Evolutionary conservation across 2,329 filamentous ascomycete species (phyloP), one percentile per base, ranked within the genome.

Genomic region (Penicillium polonicum): DNA sequence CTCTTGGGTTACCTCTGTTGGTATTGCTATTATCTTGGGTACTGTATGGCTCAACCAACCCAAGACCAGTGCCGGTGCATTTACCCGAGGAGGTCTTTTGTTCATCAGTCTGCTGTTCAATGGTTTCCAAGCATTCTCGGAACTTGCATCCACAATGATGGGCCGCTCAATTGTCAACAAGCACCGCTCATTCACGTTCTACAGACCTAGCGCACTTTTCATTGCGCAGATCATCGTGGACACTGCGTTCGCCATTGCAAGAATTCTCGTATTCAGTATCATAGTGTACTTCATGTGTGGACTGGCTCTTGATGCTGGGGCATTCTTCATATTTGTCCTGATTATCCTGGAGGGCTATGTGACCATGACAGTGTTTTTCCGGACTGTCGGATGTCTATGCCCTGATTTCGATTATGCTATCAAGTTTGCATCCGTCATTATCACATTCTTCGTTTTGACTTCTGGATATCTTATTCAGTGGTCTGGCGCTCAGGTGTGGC

Each of bases 391-490:
- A 7, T 91, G 87, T 59, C 59, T 90, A 13, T 91, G 88, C 58
- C 88, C 89, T 0, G 89, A 91, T 67, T 95, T 95, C 57, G 90
- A 95, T 70, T 89, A 89, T 43, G 92, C 92, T 3, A 90, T 92
- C 73, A 92, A 92, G 72, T 88, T 90, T 55, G 90, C 90, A 7
- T 87, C 90, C 5, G 81, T 91, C 1, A 83, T 91, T 52, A 91
- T 96, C 62, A 92, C 89, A 0, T 76, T 92, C n/a, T 91, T 92
- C 65, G 85, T 94, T 27, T 79, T 91, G 21, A 94, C 90, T 0
- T 88, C 87, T 0, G 91, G 91, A 4, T 96, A 94, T 73, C 77
- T 95, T 42, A 93, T 96, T 58, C 90, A 92, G 70, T 92, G 89
- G 71, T 83, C 88, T 49, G 84, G 80, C 2, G 84, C 90, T 65